Evolutionary conservation across 108 stramenopile genomes (phyloP), one percentile per base, ranked within the genome.

Genomic region (Nitzschia inconspicua): DNA sequence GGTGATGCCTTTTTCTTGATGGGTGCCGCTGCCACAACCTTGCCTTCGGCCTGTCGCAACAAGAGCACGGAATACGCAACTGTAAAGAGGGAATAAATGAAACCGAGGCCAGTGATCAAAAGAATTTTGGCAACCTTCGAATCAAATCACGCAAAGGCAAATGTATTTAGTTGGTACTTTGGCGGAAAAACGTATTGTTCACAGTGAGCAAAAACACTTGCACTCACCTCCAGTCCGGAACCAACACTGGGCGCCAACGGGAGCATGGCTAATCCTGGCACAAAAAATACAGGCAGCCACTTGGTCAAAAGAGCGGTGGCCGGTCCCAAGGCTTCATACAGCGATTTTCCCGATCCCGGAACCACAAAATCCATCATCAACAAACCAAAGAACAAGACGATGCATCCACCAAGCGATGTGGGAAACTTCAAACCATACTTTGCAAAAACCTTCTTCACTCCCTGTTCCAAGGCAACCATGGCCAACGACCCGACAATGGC

Each of bases 211-310:
- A 4, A 54, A 69, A 11, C 16, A 5, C 10, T 22, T 32, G 10
- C 9, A 60, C 68, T 20, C 63, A 89, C 77, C 51, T 93, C 91
- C 20, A 73, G 4, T 10, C 68, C 62, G 30, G 69, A 58, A 41
- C 91, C 91, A 48, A 93, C 69, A 4, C 76, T 75, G 3, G 83
- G 84, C 23, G 88, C 84, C 56, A 89, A 49, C 37, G 91, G 91
- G 29, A 93, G 41, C 82, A 87, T 79, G 9, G 80, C 86, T 53
- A 93, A 57, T 34, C 87, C 83, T n/a, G 91, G 91, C 11, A 93
- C 88, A 49, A 89, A 93, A 66, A 93, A 79, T 11, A 85, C 83
- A 3, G 88, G 84, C 20, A 93, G 65, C 91, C 91, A 93, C 46
- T 89, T 89, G 29, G 91, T 77, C 61, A 93, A 65, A 5, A 89